Percentiles rank a stretch among this genome's conserved stretches.
Conservation (phyloP, 306 rosid genomes). For the Trifolium fragiferum region DNA sequence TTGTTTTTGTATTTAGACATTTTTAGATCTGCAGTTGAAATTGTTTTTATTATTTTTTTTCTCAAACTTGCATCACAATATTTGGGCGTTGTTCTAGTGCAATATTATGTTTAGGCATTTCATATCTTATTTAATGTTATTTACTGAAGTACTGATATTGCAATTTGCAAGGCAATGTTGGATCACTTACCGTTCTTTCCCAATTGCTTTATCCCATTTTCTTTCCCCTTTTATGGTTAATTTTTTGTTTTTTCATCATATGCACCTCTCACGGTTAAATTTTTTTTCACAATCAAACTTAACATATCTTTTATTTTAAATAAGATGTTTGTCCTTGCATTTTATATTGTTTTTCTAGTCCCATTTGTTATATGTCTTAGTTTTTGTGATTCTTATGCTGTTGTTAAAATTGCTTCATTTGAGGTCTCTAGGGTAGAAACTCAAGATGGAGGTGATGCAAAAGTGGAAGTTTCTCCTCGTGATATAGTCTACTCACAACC, state of each 20-base stretch:
- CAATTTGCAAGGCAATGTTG: conserved; percentile 27
- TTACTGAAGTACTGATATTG: conserved; percentile 24
- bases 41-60: conserved; percentile 27
- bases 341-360: conserved; percentile 30
- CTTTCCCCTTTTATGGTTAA: not conserved
- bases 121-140: conserved; percentile 15
- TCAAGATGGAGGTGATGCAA: conserved; percentile 97
- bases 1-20: not conserved
- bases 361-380: conserved; percentile 16
- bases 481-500: conserved; percentile 85
- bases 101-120: conserved; percentile 34
- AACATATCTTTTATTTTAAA: conserved; percentile 6
- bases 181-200: conserved; percentile 16
- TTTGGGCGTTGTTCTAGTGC: conserved; percentile 15
- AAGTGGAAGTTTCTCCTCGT: conserved; percentile 93
- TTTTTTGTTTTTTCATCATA: conserved; percentile 24
- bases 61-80: conserved; percentile 9
- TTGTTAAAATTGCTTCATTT: conserved; percentile 40
- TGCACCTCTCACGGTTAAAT: conserved; percentile 18
- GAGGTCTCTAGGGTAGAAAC: conserved; percentile 85
- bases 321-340: conserved; percentile 29
- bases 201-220: conserved; percentile 12
- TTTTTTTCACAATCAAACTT: conserved; percentile 22
- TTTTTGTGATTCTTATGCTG: conserved; percentile 27
- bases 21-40: conserved; percentile 18